Percentiles rank a stretch among this genome's conserved stretches.
Conservation (phyloP, 2,329 filamentous ascomycete genomes). For the Podosphaera aphanis region DNA sequence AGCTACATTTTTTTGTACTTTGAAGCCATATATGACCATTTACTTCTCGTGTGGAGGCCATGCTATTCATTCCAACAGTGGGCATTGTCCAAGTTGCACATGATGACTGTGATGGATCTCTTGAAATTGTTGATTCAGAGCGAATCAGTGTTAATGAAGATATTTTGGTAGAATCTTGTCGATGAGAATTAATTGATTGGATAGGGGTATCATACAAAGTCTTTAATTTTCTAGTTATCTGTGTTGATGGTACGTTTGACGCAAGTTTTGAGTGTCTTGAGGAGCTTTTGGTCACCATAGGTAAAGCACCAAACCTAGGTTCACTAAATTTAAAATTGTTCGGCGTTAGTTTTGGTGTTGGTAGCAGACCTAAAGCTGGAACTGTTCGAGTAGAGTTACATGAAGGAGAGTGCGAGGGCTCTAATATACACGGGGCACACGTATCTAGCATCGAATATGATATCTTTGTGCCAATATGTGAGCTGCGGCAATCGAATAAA, state of each 20-base stretch:
- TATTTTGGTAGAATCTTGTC: conserved; percentile 30
- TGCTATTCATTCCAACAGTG: conserved; percentile 34
- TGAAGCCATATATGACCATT: conserved; percentile 34
- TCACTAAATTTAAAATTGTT: conserved; percentile 32
- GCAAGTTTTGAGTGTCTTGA: conserved; percentile 34
- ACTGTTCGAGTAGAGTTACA: conserved; percentile 25
- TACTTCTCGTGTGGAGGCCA: conserved; percentile 33
- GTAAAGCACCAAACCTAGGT: conserved; percentile 32
- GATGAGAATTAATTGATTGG: conserved; percentile 24
- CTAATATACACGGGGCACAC: conserved; percentile 24
- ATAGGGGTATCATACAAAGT: conserved; percentile 24
- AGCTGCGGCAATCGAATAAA: conserved; percentile 15
- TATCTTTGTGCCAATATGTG: conserved; percentile 19
- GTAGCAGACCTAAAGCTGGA: conserved; percentile 30
- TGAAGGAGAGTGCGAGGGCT: conserved; percentile 22
- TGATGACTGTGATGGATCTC: conserved; percentile 30
- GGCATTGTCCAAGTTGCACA: conserved; percentile 42
- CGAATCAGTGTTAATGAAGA: conserved; percentile 38
- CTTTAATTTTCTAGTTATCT: conserved; percentile 30
- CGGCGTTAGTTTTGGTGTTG: conserved; percentile 34
- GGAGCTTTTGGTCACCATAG: conserved; percentile 26
- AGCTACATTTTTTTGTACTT: conserved; percentile 31
- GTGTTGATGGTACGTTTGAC: conserved; percentile 22
- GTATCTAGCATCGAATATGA: conserved; percentile 21
- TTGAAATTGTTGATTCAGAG: conserved; percentile 44